Base-by-base conservation (phyloP, 2,329 filamentous ascomycete species). In the Clarireedia homoeocarpa region DNA sequence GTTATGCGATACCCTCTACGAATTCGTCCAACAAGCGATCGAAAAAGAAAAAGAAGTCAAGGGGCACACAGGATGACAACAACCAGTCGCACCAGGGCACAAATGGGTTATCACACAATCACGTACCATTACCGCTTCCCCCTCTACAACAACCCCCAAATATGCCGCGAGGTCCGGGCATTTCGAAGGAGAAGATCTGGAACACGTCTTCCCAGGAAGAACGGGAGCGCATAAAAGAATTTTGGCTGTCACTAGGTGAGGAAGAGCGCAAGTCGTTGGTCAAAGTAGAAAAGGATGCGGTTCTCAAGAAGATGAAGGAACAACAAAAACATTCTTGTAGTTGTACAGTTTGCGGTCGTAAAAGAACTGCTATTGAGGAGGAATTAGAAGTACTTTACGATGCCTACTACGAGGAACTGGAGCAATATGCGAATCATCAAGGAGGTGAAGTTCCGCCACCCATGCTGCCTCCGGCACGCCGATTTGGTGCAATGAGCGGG, bases 261-360 rank as follows among this genome's bases (percentile, higher is more conserved):
- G 89, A 95, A 39, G 91, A 97, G 71, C 88, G 94, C 65, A 94
- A 95, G 70, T 94, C 89, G 15, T 77, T 99, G 48, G 91, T 99
- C 68, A 96, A 96, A 73, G 92, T 99, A 30, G 94, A 99, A 73
- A 99, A 99, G 74, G 92, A 99, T 72, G 92, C 94, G 6, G 94
- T 99, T 0, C 75, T 99, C 56, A 91, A 89, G 69, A 99, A 99
- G 77, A 99, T 99, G 94, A 99, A 99, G 78, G 94, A 99, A 72
- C 94, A 99, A 72, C 94, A 99, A 72, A 97, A 97, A 73, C 91
- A 97, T 71, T 97, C 92, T 2, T 99, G 94, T 77, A 96, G 91
- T 71, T 99, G 94, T 73, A 95, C 91, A 4, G 92, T 99, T 42
- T 99, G 94, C 71, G 94, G 94, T 53, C 83, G 94, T 63, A 99